These are phyloP conservation scores for Melocanna baccifera DNA, from an alignment of 176 grass and related monocot genomes.

Conservation along the genomic window DNA sequence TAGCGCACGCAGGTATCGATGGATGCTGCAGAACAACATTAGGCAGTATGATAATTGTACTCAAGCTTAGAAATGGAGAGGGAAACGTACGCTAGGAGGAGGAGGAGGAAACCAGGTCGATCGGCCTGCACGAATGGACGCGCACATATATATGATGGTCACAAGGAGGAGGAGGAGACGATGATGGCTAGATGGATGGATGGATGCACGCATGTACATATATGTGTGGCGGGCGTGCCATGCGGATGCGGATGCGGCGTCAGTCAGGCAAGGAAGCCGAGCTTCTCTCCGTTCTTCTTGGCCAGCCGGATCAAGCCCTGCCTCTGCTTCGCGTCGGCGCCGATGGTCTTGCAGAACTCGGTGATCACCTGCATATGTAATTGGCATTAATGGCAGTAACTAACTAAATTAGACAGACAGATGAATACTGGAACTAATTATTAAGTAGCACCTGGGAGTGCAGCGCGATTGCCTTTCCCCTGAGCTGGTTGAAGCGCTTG, in stretches of 20 bases:
- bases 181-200: background rate
- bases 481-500: slow-evolving; percentile 91
- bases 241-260: too few relatives aligned
- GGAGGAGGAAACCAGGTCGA: background rate
- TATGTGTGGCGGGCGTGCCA: background rate
- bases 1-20: background rate
- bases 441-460: slow-evolving; percentile 70
- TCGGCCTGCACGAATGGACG: background rate
- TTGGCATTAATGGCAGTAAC: background rate
- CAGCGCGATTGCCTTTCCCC: slow-evolving; percentile 93
- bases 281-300: slow-evolving; percentile 97
- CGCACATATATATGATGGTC: too few relatives aligned
- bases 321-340: slow-evolving; percentile 85
- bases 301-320: slow-evolving; percentile 93
- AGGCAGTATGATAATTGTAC: background rate
- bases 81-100: background rate
- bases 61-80: background rate
- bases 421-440: too few relatives aligned
- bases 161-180: background rate
- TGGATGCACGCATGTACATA: background rate
- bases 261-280: slow-evolving; percentile 92
- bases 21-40: background rate
- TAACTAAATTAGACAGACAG: too few relatives aligned
- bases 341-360: slow-evolving; percentile 95
- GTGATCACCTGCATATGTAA: slow-evolving; percentile 53